These are phyloP conservation scores for Naganishia liquefaciens DNA, from an alignment of 1,284 basidiomycete species.

Conservation along the genomic window DNA sequence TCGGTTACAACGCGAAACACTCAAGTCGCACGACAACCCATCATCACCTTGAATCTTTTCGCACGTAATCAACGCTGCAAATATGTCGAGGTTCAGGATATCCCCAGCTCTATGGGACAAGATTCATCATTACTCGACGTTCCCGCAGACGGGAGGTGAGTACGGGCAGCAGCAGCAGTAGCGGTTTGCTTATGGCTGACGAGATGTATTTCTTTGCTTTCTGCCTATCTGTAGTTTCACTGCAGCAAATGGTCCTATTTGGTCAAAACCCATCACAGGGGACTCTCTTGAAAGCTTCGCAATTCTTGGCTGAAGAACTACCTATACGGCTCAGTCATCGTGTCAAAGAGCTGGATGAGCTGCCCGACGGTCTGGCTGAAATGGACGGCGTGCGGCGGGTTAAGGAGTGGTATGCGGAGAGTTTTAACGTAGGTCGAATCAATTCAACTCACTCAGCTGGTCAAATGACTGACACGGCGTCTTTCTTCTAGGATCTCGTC, in stretches of 20 bases:
- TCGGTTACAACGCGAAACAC: background rate
- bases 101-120: constrained; percentile 82
- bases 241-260: constrained; percentile 87
- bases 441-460: background rate
- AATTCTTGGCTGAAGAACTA: constrained; percentile 75
- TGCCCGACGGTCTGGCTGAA: constrained; percentile 85
- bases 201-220: background rate
- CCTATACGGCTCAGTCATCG: constrained; percentile 94
- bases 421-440: constrained; percentile 75
- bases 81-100: constrained; percentile 61
- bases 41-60: background rate
- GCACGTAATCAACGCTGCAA: background rate
- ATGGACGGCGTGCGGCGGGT: constrained; percentile 95
- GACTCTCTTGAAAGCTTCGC: constrained; percentile 78
- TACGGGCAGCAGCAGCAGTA: constrained; percentile 31
- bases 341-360: constrained; percentile 91
- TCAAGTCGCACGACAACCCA: constrained; percentile 19
- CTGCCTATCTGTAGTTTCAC: constrained; percentile 4
- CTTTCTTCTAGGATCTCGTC: constrained; percentile 71
- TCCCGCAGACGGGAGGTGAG: constrained; percentile 86
- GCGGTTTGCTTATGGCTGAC: background rate
- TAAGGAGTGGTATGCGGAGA: constrained; percentile 98
- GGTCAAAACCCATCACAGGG: constrained; percentile 84
- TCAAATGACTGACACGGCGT: background rate
- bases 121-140: constrained; percentile 90